A percentile compares a stretch with the other conserved stretches of the same genome.
Conservation (phyloP, 1,139 yeast species). For the Suhomyces coccinellae region DNA sequence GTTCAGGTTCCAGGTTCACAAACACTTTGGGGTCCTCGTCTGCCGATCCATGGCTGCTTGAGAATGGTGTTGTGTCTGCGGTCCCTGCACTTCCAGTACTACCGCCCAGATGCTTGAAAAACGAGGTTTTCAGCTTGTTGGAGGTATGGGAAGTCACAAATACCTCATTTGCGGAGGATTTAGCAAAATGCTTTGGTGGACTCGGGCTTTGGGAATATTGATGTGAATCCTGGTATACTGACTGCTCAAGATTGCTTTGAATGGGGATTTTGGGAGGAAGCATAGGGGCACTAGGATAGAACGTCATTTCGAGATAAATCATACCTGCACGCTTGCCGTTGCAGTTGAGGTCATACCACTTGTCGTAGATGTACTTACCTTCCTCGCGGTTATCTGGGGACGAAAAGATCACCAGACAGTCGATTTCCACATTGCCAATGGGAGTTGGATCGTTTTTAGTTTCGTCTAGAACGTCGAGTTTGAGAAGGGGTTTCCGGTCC, state of each 20-base stretch:
- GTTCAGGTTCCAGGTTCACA: constrained; percentile 14
- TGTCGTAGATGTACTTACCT: constrained; percentile 73
- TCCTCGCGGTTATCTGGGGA: constrained; percentile 49
- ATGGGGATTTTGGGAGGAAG: constrained; percentile 41
- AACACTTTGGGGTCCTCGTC: constrained; percentile 17
- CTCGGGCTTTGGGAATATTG: constrained; percentile 8
- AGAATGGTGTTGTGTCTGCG: constrained; percentile 7
- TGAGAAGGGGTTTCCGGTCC: constrained; percentile 62
- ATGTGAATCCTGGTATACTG: not conserved
- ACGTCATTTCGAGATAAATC: constrained; percentile 87
- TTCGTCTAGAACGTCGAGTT: constrained; percentile 81
- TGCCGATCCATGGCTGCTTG: constrained; percentile 9
- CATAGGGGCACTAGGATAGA: constrained; percentile 65
- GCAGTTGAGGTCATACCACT: constrained; percentile 74
- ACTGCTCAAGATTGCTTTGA: constrained; percentile 1
- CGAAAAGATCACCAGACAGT: constrained; percentile 66
- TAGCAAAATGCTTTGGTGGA: constrained; percentile 4
- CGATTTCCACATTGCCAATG: constrained; percentile 80
- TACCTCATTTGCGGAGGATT: constrained; percentile 5
- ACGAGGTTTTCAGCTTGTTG: constrained; percentile 17
- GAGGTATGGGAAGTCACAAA: constrained; percentile 17
- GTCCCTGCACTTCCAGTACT: constrained; percentile 7
- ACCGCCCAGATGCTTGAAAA: constrained; percentile 14
- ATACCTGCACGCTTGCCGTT: constrained; percentile 84
- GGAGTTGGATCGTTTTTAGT: constrained; percentile 84